A percentile compares a stretch with the other conserved stretches of the same genome.
These are phyloP conservation scores for Clathrospora elynae DNA, from an alignment of 2,329 filamentous ascomycete species.

Conservation along the genomic window DNA sequence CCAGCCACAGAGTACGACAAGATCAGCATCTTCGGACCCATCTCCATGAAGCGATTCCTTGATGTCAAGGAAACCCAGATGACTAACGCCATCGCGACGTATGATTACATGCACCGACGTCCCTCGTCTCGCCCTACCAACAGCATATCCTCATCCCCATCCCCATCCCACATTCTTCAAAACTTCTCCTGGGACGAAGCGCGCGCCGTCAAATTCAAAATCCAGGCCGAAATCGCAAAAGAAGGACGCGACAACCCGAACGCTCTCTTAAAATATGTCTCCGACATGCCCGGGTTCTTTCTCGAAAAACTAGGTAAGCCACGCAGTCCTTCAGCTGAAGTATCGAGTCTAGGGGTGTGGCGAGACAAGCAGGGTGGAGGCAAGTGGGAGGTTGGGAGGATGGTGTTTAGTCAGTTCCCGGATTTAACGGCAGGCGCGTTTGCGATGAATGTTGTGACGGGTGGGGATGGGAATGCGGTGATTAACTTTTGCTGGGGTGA, in stretches of 20 bases:
- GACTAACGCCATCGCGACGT: conserved; percentile 30
- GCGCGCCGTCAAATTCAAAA: conserved; percentile 18
- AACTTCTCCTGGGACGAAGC: conserved; percentile 31
- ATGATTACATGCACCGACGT: conserved; percentile 16
- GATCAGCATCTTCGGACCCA: conserved; percentile 42
- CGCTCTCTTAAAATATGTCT: conserved; percentile 51
- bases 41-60: conserved; percentile 50
- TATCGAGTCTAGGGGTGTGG: conserved; percentile 55
- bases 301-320: conserved; percentile 47
- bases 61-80: conserved; percentile 35
- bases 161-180: background rate
- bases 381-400: conserved; percentile 43
- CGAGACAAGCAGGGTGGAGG: conserved; percentile 7
- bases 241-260: conserved; percentile 38
- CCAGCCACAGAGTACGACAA: conserved; percentile 36
- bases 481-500: conserved; percentile 52
- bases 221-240: conserved; percentile 25
- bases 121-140: background rate
- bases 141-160: too few species aligned
- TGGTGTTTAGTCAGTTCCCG: conserved; percentile 54
- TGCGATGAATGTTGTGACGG: conserved; percentile 50
- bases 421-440: conserved; percentile 49
- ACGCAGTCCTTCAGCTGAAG: conserved; percentile 49
- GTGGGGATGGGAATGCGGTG: conserved; percentile 52
- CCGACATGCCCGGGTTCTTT: conserved; percentile 48